Evolutionary conservation across 805 yeast species (phyloP), one percentile per base, ranked within the genome.

Genomic region (Hanseniaspora clermontiae): DNA sequence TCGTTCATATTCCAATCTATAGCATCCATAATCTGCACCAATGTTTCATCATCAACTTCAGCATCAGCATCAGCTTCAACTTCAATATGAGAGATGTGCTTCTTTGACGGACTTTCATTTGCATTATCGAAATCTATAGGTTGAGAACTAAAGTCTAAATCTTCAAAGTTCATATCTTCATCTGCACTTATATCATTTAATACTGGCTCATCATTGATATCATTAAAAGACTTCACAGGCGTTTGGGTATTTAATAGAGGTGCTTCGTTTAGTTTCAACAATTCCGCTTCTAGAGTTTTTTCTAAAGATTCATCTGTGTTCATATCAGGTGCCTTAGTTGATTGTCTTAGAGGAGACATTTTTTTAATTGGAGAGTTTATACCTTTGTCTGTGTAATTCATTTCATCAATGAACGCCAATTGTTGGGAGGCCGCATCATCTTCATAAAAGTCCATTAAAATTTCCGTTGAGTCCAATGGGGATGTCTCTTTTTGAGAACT

Each of bases 1-100:
- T 85, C 95, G 5, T 74, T 70, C 1, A 82, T 76, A 32, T 77
- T 77, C 93, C 96, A 91, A 36, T 82, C 80, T 24, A 89, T 53
- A 8, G 57, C 50, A 46, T 53, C 57, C 19, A 53, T 75, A 59
- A 86, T 91, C 32, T 84, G 87, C 57, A 90, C 77, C 14, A 87
- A 67, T 2, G 42, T 55, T 39, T 55, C 58, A 24, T 50, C 54
- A 48, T 55, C 50, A 31, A 43, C 20, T 4, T 43, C 43, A 8
- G 9, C 15, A 20, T 47, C 57, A 14, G n/a, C 9, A 20, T 47
- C 57, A 14, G n/a, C 9, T 29, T 55, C 49, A 36, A 45, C 29
- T 27, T 36, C 32, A 10, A 6, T 17, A 9, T 24, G 32, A 2
- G 15, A 5, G 2, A 32, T n/a, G 8, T 31, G 17, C 11, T 39